Base-by-base conservation (phyloP, 2,329 filamentous ascomycete genomes). In the Ophiocordyceps camponoti-leonardi region DNA sequence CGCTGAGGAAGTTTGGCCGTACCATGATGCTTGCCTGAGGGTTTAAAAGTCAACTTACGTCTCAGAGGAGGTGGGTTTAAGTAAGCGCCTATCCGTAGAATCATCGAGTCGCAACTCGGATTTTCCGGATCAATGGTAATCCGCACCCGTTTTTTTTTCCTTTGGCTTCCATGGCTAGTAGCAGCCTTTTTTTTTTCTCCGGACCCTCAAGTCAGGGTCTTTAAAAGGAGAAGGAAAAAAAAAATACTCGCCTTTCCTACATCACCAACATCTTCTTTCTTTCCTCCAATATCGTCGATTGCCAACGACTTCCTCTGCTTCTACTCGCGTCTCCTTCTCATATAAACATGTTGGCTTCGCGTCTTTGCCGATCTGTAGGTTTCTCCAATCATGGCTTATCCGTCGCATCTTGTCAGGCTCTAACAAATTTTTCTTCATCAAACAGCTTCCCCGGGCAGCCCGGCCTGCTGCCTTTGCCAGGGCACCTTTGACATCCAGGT, bases 391-490 rank as follows among this genome's bases (percentile, higher is more conserved):
- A 86, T 58, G 75, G 77, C 59, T 76, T 81, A 74, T 80, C 79
- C 76, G 81, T 86, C 77, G 72, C 81, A 77, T 14, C 26, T 37
- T 47, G 39, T 45, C 18, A 45, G 46, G 47, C 55, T 44, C 49
- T 52, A 56, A 56, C 45, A 45, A 44, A 41, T 23, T 44, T 46
- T 41, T 22, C 44, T 41, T 43, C n/a, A n/a, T n/a, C n/a, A n/a
- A 2, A 44, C 54, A 88, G 83, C 77, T 93, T 67, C 85, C 86
- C 61, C 79, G 86, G 74, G 80, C 83, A 64, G 70, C 79, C 62
- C 81, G 82, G 66, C 73, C 79, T 59, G 73, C 79, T 57, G 71
- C 75, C 49, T 68, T 77, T 61, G 67, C 79, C 63, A 80, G 81
- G 68, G 76, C 81, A 57, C 79, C 86, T 53, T 66, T 85, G 58